These are phyloP conservation scores for Phytophthora fragariaefolia DNA, from an alignment of 352 stramenopile genomes.

Conservation along the genomic window DNA sequence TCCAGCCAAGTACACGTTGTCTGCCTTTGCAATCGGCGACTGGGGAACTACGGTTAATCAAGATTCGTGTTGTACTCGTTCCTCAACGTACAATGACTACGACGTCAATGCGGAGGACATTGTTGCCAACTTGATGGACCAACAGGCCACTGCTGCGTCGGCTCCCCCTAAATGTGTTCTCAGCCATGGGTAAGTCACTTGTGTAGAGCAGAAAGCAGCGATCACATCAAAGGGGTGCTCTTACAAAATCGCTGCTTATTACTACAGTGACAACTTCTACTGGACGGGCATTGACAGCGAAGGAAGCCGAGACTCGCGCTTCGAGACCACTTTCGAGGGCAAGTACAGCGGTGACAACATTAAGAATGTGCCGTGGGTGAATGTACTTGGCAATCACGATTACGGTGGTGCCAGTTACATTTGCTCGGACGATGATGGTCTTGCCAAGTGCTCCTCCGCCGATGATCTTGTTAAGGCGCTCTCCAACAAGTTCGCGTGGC, in stretches of 20 bases:
- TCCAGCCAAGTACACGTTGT: slow-evolving; percentile 46
- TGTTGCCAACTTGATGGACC: slow-evolving; percentile 56
- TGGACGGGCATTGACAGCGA: slow-evolving; percentile 72
- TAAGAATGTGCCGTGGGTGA: slow-evolving; percentile 69
- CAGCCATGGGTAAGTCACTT: slow-evolving; percentile 56
- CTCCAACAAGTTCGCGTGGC: slow-evolving; percentile 62
- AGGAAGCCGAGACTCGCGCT: slow-evolving; percentile 57
- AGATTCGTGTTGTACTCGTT: slow-evolving; percentile 60
- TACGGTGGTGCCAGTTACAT: slow-evolving; percentile 79
- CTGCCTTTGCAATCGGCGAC: slow-evolving; percentile 66
- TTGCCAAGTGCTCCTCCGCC: slow-evolving; percentile 48
- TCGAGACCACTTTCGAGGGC: slow-evolving; percentile 71
- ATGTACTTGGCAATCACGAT: slow-evolving; percentile 84
- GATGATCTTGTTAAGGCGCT: slow-evolving; percentile 59
- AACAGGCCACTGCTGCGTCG: slow-evolving; percentile 45
- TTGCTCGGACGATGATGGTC: slow-evolving; percentile 53
- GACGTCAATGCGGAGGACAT: slow-evolving; percentile 57
- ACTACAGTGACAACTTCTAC: slow-evolving; percentile 80
- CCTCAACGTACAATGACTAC: slow-evolving; percentile 51
- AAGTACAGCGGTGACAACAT: slow-evolving; percentile 67
- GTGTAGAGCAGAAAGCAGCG: background rate
- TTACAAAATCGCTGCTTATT: slow-evolving; percentile 6
- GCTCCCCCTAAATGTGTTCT: slow-evolving; percentile 67
- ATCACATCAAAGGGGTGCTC: background rate
- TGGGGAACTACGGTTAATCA: slow-evolving; percentile 55